Evolutionary conservation across 2,329 filamentous ascomycete species (phyloP), one percentile per base, ranked within the genome.

Genomic region (Aphanoascus verrucosus): DNA sequence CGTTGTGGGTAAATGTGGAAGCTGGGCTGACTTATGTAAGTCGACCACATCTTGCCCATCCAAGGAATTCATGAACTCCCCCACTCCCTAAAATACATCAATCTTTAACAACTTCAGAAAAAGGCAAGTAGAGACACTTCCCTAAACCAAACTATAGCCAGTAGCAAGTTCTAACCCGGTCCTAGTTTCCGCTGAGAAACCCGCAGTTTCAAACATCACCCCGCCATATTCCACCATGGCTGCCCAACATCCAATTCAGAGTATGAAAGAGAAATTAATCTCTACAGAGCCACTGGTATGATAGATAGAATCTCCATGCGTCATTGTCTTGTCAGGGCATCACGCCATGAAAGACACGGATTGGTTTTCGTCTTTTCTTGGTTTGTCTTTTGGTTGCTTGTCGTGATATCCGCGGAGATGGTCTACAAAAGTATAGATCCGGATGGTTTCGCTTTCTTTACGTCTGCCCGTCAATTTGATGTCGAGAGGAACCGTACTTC

Each of bases 221-320:
- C 37, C 37, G 37, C 23, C 23, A 12, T 45, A 4, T 9, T 17
- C 14, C 12, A 31, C 6, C 15, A 32, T 32, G 19, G 23, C 43
- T 28, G 23, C 20, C 19, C 28, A 32, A 53, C 43, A 23, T 19
- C 12, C 12, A n/a, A 51, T 17, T 43, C 12, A 6, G 12, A n/a
- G 11, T 28, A 35, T 47, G 17, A 38, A 64, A 51, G 68, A 65
- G 20, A 65, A 63, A 47, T 55, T 65, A 37, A 34, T 69, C 15
- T 66, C 65, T 5, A 62, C 56, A 40, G 66, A 59, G 19, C 66
- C 67, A 43, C 58, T 70, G 65, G 68, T 70, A 67, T 23, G 58
- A 46, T 41, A 40, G 3, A 44, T 14, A 23, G n/a, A 41, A 14
- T 31, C 15, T 19, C 15, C 48, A n/a, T 23, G 20, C 32, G 5